Conservation (phyloP, 106 monocot species). For the Chionographis japonica region DNA sequence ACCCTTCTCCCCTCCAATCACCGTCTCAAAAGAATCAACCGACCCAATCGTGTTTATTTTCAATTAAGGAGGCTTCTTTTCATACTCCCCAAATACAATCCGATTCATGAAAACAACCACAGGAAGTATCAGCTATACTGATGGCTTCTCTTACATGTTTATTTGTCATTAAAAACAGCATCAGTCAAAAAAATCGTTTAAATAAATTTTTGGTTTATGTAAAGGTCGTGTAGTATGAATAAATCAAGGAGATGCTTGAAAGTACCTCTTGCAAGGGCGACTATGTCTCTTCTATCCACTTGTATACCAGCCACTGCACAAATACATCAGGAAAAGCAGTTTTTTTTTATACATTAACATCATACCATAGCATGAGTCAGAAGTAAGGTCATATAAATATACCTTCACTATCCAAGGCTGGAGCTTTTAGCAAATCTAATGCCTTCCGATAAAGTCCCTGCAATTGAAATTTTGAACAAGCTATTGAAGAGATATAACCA, state of each 20-base stretch:
- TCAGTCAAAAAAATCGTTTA: no score
- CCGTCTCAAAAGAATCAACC: no score
- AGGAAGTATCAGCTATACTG: no score
- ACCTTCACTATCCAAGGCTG: conserved; percentile 64
- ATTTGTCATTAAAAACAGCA: no score
- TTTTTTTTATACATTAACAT: not conserved
- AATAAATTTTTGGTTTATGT: no score
- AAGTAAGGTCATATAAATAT: not conserved
- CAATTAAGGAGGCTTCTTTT: no score
- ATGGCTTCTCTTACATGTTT: no score
- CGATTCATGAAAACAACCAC: no score
- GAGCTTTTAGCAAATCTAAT: conserved; percentile 76
- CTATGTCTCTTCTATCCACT: conserved; percentile 42
- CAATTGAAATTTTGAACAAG: not conserved
- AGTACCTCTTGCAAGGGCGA: conserved; percentile 79
- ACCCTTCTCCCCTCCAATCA: no score
- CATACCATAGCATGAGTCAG: not conserved
- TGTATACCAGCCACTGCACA: conserved; percentile 27
- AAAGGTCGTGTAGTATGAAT: not conserved
- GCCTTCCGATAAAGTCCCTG: conserved; percentile 85
- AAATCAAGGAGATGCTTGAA: conserved; percentile 1
- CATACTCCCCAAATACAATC: no score
- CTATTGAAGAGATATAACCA: not conserved
- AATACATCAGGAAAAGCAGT: conserved; percentile 5
- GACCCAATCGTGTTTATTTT: no score